These are phyloP conservation scores for Acer yangbiense DNA, from an alignment of 345 rosid genomes.

Conservation along the genomic window DNA sequence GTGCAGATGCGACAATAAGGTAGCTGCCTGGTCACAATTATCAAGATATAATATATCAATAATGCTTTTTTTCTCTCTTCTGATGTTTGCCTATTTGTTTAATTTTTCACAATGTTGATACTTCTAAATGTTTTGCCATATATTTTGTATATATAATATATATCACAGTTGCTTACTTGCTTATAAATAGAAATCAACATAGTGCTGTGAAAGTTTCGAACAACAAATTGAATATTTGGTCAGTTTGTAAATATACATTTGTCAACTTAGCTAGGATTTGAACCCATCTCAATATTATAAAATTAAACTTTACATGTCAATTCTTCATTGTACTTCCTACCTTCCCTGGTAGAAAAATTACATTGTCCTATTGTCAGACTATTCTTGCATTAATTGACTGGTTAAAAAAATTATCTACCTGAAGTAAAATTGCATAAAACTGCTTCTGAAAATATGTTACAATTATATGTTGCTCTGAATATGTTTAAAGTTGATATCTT, in stretches of 20 bases:
- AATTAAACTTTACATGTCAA: neutral
- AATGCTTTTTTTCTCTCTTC: constrained; percentile 39
- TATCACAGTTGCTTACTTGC: neutral
- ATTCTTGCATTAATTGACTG: neutral
- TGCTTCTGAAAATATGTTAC: neutral
- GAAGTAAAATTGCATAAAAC: neutral
- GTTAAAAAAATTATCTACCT: neutral
- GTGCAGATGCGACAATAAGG: constrained; percentile 56
- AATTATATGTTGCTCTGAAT: neutral
- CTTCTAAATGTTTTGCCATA: constrained; percentile 24
- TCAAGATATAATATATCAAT: constrained; percentile 49
- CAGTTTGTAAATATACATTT: neutral
- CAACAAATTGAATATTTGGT: neutral
- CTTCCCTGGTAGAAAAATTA: neutral
- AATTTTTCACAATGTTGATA: constrained; percentile 34
- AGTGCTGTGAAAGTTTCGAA: neutral
- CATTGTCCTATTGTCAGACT: neutral
- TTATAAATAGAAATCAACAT: neutral
- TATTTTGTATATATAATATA: neutral
- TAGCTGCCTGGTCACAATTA: constrained; percentile 66
- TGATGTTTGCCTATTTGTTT: constrained; percentile 52
- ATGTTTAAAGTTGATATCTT: neutral
- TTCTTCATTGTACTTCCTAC: neutral
- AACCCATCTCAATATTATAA: neutral
- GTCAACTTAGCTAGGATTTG: neutral